Conservation (phyloP, 768 basidiomycete species). For the Boletus tylopilopsis region DNA sequence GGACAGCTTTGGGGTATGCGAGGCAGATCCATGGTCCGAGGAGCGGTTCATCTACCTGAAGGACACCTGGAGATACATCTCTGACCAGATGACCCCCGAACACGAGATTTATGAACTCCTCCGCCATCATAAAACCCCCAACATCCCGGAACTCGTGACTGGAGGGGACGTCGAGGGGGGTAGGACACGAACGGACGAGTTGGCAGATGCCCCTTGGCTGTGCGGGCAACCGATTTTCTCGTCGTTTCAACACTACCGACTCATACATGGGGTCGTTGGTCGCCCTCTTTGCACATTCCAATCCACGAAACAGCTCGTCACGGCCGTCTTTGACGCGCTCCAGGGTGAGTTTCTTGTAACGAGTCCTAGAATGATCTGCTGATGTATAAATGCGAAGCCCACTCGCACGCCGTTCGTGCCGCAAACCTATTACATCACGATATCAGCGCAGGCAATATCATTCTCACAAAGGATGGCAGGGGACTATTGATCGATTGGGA, state of each 20-base stretch:
- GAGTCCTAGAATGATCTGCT: not conserved
- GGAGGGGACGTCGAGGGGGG: constrained; percentile 1
- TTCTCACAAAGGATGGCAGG: constrained; percentile 9
- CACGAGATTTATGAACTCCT: constrained; percentile 6
- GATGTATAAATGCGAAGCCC: constrained; percentile 8
- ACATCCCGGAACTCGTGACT: not conserved
- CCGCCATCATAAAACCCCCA: not conserved
- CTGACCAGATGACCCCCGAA: not conserved
- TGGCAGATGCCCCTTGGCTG: not conserved
- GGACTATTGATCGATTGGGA: constrained; percentile 30
- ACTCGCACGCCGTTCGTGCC: constrained; percentile 13
- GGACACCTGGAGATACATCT: constrained; percentile 7
- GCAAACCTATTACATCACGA: constrained; percentile 25
- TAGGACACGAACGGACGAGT: not conserved
- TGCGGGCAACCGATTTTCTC: not conserved
- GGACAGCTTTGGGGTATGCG: no score
- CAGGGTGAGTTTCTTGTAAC: not conserved
- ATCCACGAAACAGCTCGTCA: not conserved
- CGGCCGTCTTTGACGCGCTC: not conserved
- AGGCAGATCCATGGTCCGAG: not conserved
- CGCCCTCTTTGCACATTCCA: not conserved
- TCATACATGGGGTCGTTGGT: not conserved
- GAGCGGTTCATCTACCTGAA: not conserved
- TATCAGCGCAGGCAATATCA: constrained; percentile 27
- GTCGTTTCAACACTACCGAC: constrained; percentile 1